Percentiles rank a stretch among this genome's conserved stretches.
phyloP scores from a whole-genome alignment of 768 basidiomycete species.

The Boletus barrowsii region DNA sequence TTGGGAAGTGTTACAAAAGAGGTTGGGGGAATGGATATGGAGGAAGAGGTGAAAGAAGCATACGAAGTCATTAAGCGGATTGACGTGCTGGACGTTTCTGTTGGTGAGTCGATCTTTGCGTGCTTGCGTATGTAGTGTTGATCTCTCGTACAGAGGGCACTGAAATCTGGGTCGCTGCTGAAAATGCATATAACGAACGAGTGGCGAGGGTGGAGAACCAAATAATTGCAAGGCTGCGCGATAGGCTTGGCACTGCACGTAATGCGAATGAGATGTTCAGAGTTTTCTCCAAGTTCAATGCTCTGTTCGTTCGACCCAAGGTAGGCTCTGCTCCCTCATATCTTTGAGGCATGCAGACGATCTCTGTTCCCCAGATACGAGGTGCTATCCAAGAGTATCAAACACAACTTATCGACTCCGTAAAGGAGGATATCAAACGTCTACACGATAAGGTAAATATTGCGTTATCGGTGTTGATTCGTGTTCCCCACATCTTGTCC shows the following conservation, averaged over 20 bases:
- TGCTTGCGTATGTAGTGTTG: neutral
- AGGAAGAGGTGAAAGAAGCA: slow-evolving; percentile 92
- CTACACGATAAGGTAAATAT: slow-evolving; percentile 80
- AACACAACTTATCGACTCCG: slow-evolving; percentile 96
- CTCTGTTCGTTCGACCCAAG: slow-evolving; percentile 93
- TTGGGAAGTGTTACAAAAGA: slow-evolving; percentile 70
- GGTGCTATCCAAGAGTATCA: slow-evolving; percentile 99
- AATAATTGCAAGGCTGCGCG: slow-evolving; percentile 90
- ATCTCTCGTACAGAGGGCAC: slow-evolving; percentile 70
- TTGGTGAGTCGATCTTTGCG: slow-evolving; percentile 51
- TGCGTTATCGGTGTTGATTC: neutral
- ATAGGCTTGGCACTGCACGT: slow-evolving; percentile 88
- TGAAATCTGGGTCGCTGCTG: slow-evolving; percentile 96
- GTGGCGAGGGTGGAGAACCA: slow-evolving; percentile 98
- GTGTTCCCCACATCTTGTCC: slow-evolving; percentile 1
- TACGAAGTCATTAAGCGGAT: slow-evolving; percentile 98
- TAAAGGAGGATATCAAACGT: slow-evolving; percentile 96
- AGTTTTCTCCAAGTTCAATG: slow-evolving; percentile 98
- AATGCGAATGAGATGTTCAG: slow-evolving; percentile 99
- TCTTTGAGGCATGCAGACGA: neutral
- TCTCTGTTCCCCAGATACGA: slow-evolving; percentile 58
- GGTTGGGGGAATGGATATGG: slow-evolving; percentile 94
- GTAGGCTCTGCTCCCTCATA: slow-evolving; percentile 37
- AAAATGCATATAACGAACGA: slow-evolving; percentile 96
- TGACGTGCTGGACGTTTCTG: slow-evolving; percentile 91